These are phyloP conservation scores for Zoysia japonica DNA, from an alignment of 176 grass and related monocot species.

Conservation along the genomic window DNA sequence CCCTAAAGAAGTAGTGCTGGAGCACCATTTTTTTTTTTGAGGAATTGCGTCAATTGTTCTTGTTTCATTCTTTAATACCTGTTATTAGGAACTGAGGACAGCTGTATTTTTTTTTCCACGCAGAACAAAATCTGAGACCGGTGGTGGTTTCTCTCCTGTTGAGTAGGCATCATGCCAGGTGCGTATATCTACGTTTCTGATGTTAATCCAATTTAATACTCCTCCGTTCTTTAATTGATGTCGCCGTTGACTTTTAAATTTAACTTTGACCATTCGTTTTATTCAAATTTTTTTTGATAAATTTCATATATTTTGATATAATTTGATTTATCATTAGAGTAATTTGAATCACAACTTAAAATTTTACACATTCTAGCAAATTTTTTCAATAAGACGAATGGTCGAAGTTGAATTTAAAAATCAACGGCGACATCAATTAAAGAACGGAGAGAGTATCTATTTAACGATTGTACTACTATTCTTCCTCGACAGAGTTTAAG, in stretches of 20 bases:
- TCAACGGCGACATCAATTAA: too few relatives aligned
- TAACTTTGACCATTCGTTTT: too few relatives aligned
- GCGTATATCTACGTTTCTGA: slow-evolving; percentile 17
- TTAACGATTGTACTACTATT: not conserved
- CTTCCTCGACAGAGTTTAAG: slow-evolving; percentile 17
- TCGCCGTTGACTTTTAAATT: too few relatives aligned
- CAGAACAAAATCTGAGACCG: slow-evolving; percentile 72
- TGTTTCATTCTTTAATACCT: not conserved
- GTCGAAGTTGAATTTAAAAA: too few relatives aligned
- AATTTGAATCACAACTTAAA: too few relatives aligned
- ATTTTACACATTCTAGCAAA: too few relatives aligned
- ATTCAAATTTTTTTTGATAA: too few relatives aligned
- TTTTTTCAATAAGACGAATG: too few relatives aligned
- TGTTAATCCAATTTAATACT: not conserved
- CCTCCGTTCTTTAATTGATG: too few relatives aligned
- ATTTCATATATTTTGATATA: too few relatives aligned
- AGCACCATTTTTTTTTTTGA: not conserved
- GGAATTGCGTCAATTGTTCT: not conserved
- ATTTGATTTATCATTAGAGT: too few relatives aligned
- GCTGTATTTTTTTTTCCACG: slow-evolving; percentile 16
- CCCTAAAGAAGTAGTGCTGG: not conserved
- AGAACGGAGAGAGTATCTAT: not conserved
- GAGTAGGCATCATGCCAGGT: slow-evolving; percentile 62
- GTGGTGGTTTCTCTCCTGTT: slow-evolving; percentile 67
- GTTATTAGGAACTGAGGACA: not conserved